Base-by-base conservation (phyloP, 2,329 filamentous ascomycete genomes). In the Stemphylium beticola region DNA sequence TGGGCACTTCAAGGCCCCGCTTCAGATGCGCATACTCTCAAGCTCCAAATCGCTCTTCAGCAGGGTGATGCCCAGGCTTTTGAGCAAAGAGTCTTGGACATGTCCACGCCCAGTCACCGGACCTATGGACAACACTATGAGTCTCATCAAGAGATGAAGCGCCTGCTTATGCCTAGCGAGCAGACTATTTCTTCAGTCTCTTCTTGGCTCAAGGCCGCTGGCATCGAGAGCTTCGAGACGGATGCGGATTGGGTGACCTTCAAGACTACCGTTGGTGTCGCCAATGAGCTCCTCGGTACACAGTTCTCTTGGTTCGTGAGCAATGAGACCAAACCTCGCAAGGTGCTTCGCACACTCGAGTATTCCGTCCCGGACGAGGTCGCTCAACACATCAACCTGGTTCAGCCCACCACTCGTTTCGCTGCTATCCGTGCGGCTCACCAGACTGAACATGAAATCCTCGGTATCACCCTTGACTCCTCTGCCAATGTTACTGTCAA, bases 391-490 rank as follows among this genome's bases (percentile, higher is more conserved):
- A 76, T 82, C 61, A 76, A 82, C 49, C 68, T 82, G 14, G 78
- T 85, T 39, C 79, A 82, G 20, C 82, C 82, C 0, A 84, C 82
- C 0, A 82, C 78, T 32, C 79, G 77, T 49, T 83, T 83, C 58
- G 81, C 79, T 53, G 57, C 57, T 18, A 58, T 65, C 33, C 67
- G 60, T 12, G 58, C 65, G 9, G 57, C 58, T 32, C 55, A 64
- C 55, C 46, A 61, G 47, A 62, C 61, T 4, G 60, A 57, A 34
- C 57, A 52, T 33, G 65, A 67, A 24, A 58, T 67, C 11, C 40
- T 53, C 9, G 57, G 58, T n/a, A 57, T 66, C 31, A 50, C 53
- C 37, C 47, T 60, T 2, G 62, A 55, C 17, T 55, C 61, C n/a
- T 40, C 48, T 36, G 53, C 53, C 11, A 62, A 62, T 36, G 20